These are phyloP conservation scores for Monosporascus cannonballus DNA, from an alignment of 2,329 filamentous ascomycete species.

Conservation along the genomic window DNA sequence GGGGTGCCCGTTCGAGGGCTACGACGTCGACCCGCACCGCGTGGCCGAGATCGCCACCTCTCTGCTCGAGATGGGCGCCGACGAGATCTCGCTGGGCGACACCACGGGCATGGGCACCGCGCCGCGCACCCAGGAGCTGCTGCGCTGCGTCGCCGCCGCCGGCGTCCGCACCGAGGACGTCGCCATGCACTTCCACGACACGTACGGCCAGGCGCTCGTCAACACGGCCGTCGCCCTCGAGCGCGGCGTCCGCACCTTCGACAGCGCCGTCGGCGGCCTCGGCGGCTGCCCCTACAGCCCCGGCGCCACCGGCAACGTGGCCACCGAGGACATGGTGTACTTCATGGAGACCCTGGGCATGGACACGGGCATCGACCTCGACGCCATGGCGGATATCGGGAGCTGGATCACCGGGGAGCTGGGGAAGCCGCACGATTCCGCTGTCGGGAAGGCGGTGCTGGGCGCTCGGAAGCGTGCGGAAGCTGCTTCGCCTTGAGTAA, in stretches of 20 bases:
- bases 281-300: slow-evolving; percentile 65
- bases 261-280: slow-evolving; percentile 59
- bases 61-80: slow-evolving; percentile 78
- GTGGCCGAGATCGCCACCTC: slow-evolving; percentile 62
- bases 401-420: slow-evolving; percentile 50
- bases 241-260: slow-evolving; percentile 59
- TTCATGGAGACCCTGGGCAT: slow-evolving; percentile 49
- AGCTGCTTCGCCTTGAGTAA: neutral
- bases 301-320: slow-evolving; percentile 62
- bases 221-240: slow-evolving; percentile 60
- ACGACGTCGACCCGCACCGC: slow-evolving; percentile 55
- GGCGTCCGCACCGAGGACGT: slow-evolving; percentile 49
- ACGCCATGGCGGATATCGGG: slow-evolving; percentile 48
- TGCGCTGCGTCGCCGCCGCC: slow-evolving; percentile 42
- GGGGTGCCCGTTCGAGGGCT: slow-evolving; percentile 70
- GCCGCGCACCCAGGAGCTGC: slow-evolving; percentile 32
- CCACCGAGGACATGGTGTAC: slow-evolving; percentile 36
- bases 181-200: slow-evolving; percentile 68
- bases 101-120: slow-evolving; percentile 83
- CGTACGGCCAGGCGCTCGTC: slow-evolving; percentile 61
- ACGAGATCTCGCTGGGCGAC: slow-evolving; percentile 85
- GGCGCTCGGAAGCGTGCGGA: slow-evolving; percentile 17
- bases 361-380: slow-evolving; percentile 52
- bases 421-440: slow-evolving; percentile 36
- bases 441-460: slow-evolving; percentile 26